Evolutionary conservation across 192 early-diverging fungal genomes (phyloP).

Genomic region (Linnemannia hyalina): DNA sequence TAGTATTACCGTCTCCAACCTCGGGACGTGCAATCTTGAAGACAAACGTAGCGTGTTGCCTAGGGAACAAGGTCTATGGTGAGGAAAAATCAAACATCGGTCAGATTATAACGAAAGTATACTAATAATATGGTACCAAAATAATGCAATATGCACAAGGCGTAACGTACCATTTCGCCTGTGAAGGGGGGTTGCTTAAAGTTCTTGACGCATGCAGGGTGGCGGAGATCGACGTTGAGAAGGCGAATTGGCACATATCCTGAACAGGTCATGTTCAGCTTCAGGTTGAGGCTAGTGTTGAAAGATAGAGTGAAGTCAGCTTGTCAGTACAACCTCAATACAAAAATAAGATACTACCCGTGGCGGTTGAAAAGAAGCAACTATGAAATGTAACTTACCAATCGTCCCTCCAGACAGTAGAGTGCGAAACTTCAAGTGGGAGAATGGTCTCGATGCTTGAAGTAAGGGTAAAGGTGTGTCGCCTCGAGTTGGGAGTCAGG

Average conservation of each 20-base stretch:
- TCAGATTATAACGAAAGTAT: neutral
- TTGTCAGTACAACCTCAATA: neutral
- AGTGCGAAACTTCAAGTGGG: slow-evolving; percentile 67
- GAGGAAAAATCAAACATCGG: neutral
- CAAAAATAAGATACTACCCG: neutral
- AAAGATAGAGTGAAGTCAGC: neutral
- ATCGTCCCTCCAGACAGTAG: slow-evolving; percentile 65
- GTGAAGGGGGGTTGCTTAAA: slow-evolving; percentile 45
- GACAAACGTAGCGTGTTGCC: slow-evolving; percentile 67
- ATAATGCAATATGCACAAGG: neutral
- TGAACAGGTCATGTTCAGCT: slow-evolving; percentile 62
- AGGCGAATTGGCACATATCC: slow-evolving; percentile 66
- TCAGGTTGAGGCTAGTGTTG: slow-evolving; percentile 55
- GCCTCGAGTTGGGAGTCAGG: slow-evolving; percentile 43
- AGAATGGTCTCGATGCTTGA: slow-evolving; percentile 65
- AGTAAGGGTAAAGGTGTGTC: slow-evolving; percentile 58
- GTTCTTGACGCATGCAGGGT: slow-evolving; percentile 35
- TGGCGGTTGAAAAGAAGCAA: neutral
- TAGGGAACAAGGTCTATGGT: slow-evolving; percentile 66
- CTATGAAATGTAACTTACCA: slow-evolving; percentile 51
- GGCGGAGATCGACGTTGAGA: slow-evolving; percentile 56
- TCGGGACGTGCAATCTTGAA: slow-evolving; percentile 63
- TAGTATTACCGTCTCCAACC: slow-evolving; percentile 48
- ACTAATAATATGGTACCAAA: neutral
- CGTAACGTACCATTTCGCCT: slow-evolving; percentile 48